phyloP scores from a whole-genome alignment of 1,284 basidiomycete species.

The Cutaneotrichosporon sp. region DNA sequence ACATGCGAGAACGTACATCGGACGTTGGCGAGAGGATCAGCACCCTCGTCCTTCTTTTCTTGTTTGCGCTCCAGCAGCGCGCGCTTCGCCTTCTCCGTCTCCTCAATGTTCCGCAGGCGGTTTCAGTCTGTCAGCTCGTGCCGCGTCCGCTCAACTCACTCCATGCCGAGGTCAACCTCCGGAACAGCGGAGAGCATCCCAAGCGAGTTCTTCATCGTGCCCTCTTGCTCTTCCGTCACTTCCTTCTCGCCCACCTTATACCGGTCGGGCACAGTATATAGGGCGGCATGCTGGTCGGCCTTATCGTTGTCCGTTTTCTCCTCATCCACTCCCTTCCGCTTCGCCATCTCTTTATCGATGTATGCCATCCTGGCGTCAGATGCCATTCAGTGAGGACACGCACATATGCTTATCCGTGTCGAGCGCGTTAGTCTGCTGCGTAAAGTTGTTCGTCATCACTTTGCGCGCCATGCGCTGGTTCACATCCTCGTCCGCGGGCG shows the following conservation, averaged over 20 bases:
- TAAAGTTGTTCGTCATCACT: constrained; percentile 86
- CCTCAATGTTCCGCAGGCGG: constrained; percentile 88
- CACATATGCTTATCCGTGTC: constrained; percentile 98
- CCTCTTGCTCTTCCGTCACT: constrained; percentile 60
- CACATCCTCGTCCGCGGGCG: constrained; percentile 47
- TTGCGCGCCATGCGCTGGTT: constrained; percentile 63
- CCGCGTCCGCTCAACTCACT: constrained; percentile 65
- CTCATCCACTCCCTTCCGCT: constrained; percentile 57
- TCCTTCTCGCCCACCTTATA: constrained; percentile 47
- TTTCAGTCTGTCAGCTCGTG: constrained; percentile 57
- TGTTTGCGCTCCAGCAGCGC: constrained; percentile 62
- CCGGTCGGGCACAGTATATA: constrained; percentile 71
- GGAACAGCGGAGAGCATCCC: constrained; percentile 95
- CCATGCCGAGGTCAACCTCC: constrained; percentile 95
- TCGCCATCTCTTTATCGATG: constrained; percentile 86
- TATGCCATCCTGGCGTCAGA: constrained; percentile 77
- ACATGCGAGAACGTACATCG: constrained; percentile 61
- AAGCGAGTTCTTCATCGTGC: constrained; percentile 83
- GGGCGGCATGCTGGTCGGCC: constrained; percentile 58
- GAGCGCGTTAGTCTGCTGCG: constrained; percentile 88
- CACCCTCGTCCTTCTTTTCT: constrained; percentile 50
- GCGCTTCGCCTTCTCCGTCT: constrained; percentile 91
- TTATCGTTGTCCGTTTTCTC: constrained; percentile 50
- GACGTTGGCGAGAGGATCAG: constrained; percentile 67
- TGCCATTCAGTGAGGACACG: background rate